Evolutionary conservation across 495 filamentous ascomycete genomes (phyloP).

Genomic region (Elasticomyces elasticus): DNA sequence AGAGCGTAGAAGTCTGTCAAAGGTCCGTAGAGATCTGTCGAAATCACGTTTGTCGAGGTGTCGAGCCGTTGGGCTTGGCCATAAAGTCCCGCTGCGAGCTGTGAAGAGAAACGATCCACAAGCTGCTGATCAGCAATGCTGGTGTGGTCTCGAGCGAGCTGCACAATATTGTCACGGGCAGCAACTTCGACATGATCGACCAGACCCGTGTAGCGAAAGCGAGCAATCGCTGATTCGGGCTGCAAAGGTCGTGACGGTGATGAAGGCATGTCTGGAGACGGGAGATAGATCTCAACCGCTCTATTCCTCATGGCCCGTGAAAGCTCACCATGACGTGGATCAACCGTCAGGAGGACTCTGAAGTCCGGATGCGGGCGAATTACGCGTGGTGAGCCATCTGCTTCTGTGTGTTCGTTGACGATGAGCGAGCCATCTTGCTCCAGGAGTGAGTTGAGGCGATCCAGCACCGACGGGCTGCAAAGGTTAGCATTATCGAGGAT

Average conservation of each 20-base stretch:
- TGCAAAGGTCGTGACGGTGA: neutral
- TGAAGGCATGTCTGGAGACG: neutral
- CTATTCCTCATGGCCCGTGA: conserved; percentile 96
- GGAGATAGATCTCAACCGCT: conserved; percentile 77
- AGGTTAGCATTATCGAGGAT: conserved; percentile 95
- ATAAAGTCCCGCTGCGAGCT: conserved; percentile 8
- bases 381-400: conserved; percentile 69
- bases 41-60: neutral
- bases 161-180: neutral
- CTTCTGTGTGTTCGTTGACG: conserved; percentile 81
- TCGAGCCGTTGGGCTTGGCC: neutral
- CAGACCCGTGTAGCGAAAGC: conserved; percentile 1
- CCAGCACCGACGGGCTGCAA: conserved; percentile 87
- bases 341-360: conserved; percentile 87
- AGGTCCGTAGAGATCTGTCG: neutral
- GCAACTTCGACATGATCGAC: neutral
- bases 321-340: conserved; percentile 84
- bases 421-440: conserved; percentile 80
- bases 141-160: neutral
- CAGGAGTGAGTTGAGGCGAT: conserved; percentile 86
- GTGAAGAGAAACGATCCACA: neutral
- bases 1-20: conserved; percentile 3
- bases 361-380: conserved; percentile 79
- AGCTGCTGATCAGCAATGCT: neutral
- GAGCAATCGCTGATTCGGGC: conserved; percentile 9